Base-by-base conservation (phyloP, 228 moss, liverwort and hornwort genomes). In the Sphagnum fallax region DNA sequence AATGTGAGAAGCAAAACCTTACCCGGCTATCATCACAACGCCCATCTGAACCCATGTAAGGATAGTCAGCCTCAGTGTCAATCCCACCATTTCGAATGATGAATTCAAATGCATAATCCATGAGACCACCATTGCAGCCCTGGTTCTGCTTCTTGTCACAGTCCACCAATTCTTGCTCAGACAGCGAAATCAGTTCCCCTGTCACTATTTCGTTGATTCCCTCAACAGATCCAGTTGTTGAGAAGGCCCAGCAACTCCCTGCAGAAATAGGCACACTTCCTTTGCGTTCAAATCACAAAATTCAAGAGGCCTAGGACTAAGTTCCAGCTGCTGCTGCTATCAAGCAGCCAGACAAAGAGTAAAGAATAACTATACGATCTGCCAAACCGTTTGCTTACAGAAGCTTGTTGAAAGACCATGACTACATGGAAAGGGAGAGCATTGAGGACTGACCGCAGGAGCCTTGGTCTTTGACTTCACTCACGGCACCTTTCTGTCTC, bases 181-280 rank as follows among this genome's bases (percentile, higher is more conserved):
- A 85, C 7, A 85, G 79, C 7, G 76, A 65, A 4, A 82, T 57
- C 10, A 86, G 48, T 18, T 57, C 60, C 2, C 80, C 80, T 6
- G 72, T 75, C 15, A 64, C 65, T 32, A 86, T 82, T 49, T 82
- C 69, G 62, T 82, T 82, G 15, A 86, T 65, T n/a, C 86, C 86
- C 63, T 86, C 86, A 0, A 86, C 77, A 6, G 86, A 67, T 4
- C 82, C 85, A n/a, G 75, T 73, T 0, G 81, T 81, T 6, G 84
- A 81, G 65, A 85, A 85, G 4, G 84, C 84, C 85, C 85, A 85
- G 69, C 86, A 86, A 60, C 86, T 86, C n/a, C 86, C 84, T 84
- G 62, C 16, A 52, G n/a, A 6, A 13, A 10, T 12, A 18, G 5
- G 60, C 16, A 58, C 15, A 50, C 12, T 6, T 47, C n/a, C 9